These are phyloP conservation scores for Lodderomyces parapsilosis DNA, from an alignment of 1,139 yeast species.

Conservation along the genomic window DNA sequence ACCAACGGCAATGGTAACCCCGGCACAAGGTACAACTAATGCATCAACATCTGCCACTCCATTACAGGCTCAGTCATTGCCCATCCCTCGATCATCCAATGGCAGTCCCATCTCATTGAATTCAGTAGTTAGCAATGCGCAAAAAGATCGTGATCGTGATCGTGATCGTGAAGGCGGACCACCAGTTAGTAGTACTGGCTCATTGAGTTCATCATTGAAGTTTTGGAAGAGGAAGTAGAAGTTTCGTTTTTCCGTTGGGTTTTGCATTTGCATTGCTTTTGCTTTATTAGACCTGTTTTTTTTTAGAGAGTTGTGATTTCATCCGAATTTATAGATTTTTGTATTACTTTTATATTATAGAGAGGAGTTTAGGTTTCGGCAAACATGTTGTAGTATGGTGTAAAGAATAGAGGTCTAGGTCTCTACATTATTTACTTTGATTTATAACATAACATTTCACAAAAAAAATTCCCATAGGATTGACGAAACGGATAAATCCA, in stretches of 20 bases:
- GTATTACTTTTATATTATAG: too few relatives aligned
- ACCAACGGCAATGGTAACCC: slow-evolving; percentile 17
- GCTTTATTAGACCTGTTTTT: neutral
- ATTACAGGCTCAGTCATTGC: slow-evolving; percentile 1
- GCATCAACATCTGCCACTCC: neutral
- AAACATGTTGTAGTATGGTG: too few relatives aligned
- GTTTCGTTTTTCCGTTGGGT: neutral
- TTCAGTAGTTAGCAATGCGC: neutral
- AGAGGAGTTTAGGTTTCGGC: too few relatives aligned
- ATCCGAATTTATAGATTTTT: too few relatives aligned
- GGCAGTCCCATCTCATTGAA: slow-evolving; percentile 9
- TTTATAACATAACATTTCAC: too few relatives aligned
- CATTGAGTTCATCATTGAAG: slow-evolving; percentile 11
- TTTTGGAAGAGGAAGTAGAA: slow-evolving; percentile 14
- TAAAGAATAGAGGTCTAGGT: too few relatives aligned
- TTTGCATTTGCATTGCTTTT: neutral
- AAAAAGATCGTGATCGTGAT: slow-evolving; percentile 1
- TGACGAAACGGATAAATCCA: too few relatives aligned
- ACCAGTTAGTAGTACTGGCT: neutral
- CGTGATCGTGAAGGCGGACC: slow-evolving; percentile 2
- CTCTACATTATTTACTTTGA: too few relatives aligned
- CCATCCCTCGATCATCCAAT: slow-evolving; percentile 4
- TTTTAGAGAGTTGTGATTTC: too few relatives aligned
- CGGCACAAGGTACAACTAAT: slow-evolving; percentile 10
- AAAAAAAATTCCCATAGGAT: too few relatives aligned